phyloP scores from a whole-genome alignment of 139 green algal species.

The Bryopsis sp. region DNA sequence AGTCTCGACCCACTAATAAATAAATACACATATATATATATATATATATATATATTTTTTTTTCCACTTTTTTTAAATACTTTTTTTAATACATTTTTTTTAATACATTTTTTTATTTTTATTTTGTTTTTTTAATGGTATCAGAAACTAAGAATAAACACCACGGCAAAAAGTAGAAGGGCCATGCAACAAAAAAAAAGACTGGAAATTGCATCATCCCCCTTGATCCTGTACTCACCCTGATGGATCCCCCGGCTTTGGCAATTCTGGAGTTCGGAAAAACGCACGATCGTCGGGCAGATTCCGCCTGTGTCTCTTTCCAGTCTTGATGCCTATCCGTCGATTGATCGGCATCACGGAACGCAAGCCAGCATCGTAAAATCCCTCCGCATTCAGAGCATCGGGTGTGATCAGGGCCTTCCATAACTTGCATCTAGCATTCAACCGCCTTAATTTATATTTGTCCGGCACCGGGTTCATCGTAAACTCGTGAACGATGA shows the following conservation, averaged over 20 bases:
- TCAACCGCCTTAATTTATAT: not conserved
- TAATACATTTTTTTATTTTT: not conserved
- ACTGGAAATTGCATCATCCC: too few relatives aligned
- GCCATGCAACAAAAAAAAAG: not conserved
- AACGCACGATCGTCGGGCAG: not conserved
- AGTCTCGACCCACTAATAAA: too few relatives aligned
- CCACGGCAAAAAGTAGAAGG: not conserved
- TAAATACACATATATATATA: too few relatives aligned
- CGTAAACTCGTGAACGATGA: constrained; percentile 68
- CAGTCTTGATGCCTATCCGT: not conserved
- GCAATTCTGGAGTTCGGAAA: constrained; percentile 3
- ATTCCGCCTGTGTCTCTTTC: not conserved
- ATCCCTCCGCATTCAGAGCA: constrained; percentile 61
- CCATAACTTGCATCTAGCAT: constrained; percentile 28
- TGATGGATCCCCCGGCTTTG: not conserved
- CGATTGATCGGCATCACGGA: constrained; percentile 29
- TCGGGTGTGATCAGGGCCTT: constrained; percentile 50
- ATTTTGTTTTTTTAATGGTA: not conserved
- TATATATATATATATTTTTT: too few relatives aligned
- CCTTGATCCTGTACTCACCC: too few relatives aligned
- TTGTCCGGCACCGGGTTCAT: not conserved
- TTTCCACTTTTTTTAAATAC: too few relatives aligned
- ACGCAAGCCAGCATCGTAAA: constrained; percentile 36
- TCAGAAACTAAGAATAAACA: not conserved
- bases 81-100: too few relatives aligned